Conservation (phyloP, 202 grass and related monocot species). For the Dendrocalamus latiflorus region DNA sequence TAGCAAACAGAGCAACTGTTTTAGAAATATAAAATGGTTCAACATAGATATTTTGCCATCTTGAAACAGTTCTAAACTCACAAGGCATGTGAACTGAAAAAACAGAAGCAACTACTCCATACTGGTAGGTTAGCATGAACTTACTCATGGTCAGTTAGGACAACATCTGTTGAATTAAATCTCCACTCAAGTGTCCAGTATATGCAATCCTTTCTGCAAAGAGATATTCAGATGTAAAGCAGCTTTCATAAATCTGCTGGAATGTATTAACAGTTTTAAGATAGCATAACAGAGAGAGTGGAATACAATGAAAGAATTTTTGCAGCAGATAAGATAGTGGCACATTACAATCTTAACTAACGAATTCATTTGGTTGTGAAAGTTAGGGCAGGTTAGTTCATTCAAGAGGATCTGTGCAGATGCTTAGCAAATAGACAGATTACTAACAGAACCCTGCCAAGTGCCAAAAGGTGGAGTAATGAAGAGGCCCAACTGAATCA, state of each 20-base stretch:
- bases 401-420: neutral
- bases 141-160: conserved; percentile 77
- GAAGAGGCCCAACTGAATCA: neutral
- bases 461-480: neutral
- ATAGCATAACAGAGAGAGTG: neutral
- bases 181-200: conserved; percentile 90
- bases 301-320: neutral
- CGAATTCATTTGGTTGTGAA: neutral
- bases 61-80: neutral
- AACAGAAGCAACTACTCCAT: neutral
- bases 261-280: neutral
- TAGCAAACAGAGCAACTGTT: neutral
- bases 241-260: neutral
- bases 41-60: neutral
- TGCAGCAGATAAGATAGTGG: neutral
- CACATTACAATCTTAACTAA: neutral
- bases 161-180: conserved; percentile 58
- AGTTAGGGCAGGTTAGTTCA: neutral
- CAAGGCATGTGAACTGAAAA: neutral
- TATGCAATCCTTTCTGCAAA: conserved; percentile 65
- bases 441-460: neutral
- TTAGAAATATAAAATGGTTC: neutral
- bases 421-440: neutral
- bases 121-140: conserved; percentile 1
- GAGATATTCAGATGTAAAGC: conserved; percentile 8